Evolutionary conservation across 2,329 filamentous ascomycete genomes (phyloP).

Genomic region (Coniochaeta ligniaria): DNA sequence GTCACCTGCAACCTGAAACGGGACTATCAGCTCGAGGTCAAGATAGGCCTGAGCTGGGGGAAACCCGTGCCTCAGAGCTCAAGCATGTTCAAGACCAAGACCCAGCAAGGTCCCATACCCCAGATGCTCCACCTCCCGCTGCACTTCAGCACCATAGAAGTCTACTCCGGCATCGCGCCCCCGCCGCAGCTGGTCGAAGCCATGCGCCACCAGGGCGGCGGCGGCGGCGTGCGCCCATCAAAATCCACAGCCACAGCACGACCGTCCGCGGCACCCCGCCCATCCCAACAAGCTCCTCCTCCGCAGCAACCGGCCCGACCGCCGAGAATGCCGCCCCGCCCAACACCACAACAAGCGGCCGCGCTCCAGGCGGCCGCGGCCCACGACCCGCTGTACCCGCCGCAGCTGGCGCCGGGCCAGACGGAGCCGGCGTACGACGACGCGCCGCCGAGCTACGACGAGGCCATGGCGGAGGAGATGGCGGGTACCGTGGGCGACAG

Average conservation of each 20-base stretch:
- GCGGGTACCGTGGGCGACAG: slow-evolving; percentile 54
- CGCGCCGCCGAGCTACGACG: slow-evolving; percentile 91
- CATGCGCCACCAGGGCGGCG: slow-evolving; percentile 17
- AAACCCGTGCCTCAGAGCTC: slow-evolving; percentile 30
- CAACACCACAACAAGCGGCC: slow-evolving; percentile 18
- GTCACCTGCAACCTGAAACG: slow-evolving; percentile 80
- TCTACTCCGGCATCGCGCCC: slow-evolving; percentile 84
- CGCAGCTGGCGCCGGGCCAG: slow-evolving; percentile 35
- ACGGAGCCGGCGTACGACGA: slow-evolving; percentile 52
- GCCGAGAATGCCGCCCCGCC: slow-evolving; percentile 27
- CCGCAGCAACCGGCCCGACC: slow-evolving; percentile 12
- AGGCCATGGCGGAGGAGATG: slow-evolving; percentile 75
- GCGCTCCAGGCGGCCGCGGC: slow-evolving; percentile 6
- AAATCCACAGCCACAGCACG: slow-evolving; percentile 15
- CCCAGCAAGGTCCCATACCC: slow-evolving; percentile 28
- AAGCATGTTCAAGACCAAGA: slow-evolving; percentile 26
- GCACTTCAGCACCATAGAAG: slow-evolving; percentile 63
- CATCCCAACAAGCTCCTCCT: slow-evolving; percentile 1
- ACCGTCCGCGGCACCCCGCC: slow-evolving; percentile 5
- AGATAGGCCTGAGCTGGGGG: slow-evolving; percentile 71
- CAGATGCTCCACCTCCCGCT: slow-evolving; percentile 75
- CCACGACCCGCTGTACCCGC: slow-evolving; percentile 49
- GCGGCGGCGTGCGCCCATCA: slow-evolving; percentile 2
- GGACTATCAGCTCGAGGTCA: slow-evolving; percentile 76
- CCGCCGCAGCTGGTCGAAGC: slow-evolving; percentile 69